Conservation (phyloP, 495 filamentous ascomycete species). For the Lentithecium fluviatile region DNA sequence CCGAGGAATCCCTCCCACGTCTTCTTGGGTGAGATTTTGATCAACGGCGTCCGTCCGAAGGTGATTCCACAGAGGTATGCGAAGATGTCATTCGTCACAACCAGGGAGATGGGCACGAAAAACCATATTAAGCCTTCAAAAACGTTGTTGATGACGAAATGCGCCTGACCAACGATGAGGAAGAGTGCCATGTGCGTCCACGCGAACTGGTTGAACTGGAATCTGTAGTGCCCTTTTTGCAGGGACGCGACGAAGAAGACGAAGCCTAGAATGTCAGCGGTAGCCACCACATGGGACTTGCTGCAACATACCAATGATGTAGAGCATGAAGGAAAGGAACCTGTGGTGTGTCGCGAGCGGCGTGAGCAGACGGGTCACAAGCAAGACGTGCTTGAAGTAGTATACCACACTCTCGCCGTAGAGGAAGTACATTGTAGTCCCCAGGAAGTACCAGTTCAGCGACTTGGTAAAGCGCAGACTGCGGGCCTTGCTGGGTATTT, state of each 20-base stretch:
- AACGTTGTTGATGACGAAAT: conserved; percentile 99
- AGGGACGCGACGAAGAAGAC: conserved; percentile 98
- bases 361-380: conserved; percentile 89
- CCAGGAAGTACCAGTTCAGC: conserved; percentile 98
- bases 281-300: neutral
- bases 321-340: conserved; percentile 97
- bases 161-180: conserved; percentile 94
- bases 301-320: conserved; percentile 76
- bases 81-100: conserved; percentile 98
- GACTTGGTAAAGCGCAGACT: conserved; percentile 91
- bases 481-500: conserved; percentile 85
- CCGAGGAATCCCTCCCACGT: conserved; percentile 98
- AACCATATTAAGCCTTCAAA: conserved; percentile 99
- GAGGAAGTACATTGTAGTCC: conserved; percentile 97
- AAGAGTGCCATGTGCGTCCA: conserved; percentile 99
- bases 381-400: conserved; percentile 97
- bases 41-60: conserved; percentile 93
- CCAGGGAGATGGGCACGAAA: conserved; percentile 90
- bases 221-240: conserved; percentile 91
- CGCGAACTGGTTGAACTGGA: conserved; percentile 98
- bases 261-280: conserved; percentile 63
- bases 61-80: conserved; percentile 97
- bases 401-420: conserved; percentile 99
- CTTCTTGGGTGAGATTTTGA: conserved; percentile 98
- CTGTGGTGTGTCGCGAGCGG: conserved; percentile 96